These are phyloP conservation scores for Globisporangium camurandrum DNA, from an alignment of 352 stramenopile species.

Conservation along the genomic window DNA sequence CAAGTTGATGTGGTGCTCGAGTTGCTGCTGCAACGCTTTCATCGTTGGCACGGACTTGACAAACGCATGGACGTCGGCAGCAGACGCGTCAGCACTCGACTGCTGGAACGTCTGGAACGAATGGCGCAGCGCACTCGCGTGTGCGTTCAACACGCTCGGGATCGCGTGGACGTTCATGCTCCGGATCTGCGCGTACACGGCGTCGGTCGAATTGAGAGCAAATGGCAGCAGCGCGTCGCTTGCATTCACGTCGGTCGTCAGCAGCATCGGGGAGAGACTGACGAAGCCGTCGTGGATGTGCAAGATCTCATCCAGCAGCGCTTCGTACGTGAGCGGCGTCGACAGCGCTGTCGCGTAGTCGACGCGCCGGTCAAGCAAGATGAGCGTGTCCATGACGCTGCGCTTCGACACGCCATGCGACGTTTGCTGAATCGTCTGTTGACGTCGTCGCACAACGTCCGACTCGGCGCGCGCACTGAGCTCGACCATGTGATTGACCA, in stretches of 20 bases:
- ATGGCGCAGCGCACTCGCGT: constrained; percentile 43
- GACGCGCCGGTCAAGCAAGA: constrained; percentile 63
- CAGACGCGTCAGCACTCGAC: constrained; percentile 29
- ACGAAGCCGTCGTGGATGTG: constrained; percentile 56
- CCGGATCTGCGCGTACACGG: constrained; percentile 50
- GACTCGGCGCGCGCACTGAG: constrained; percentile 14
- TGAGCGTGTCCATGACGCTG: constrained; percentile 41
- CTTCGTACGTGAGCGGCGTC: constrained; percentile 66
- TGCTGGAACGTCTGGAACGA: constrained; percentile 48
- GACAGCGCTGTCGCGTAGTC: constrained; percentile 65
- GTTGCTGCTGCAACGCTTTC: constrained; percentile 39
- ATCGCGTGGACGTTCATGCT: constrained; percentile 54
- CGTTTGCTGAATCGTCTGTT: too few species aligned
- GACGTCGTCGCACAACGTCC: constrained; percentile 8
- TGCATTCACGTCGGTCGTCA: constrained; percentile 28
- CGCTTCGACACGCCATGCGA: too few species aligned
- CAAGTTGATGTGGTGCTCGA: constrained; percentile 59
- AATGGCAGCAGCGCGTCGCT: constrained; percentile 17
- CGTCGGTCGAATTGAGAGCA: constrained; percentile 52
- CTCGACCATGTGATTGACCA: constrained; percentile 61
- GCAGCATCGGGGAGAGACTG: constrained; percentile 24
- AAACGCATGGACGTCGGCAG: constrained; percentile 63
- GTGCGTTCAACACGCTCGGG: constrained; percentile 32
- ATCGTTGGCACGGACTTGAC: constrained; percentile 59
- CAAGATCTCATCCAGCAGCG: constrained; percentile 56